Evolutionary conservation across 2,329 filamentous ascomycete species (phyloP), one percentile per base, ranked within the genome.

Genomic region (Aspergillus pseudoterreus): DNA sequence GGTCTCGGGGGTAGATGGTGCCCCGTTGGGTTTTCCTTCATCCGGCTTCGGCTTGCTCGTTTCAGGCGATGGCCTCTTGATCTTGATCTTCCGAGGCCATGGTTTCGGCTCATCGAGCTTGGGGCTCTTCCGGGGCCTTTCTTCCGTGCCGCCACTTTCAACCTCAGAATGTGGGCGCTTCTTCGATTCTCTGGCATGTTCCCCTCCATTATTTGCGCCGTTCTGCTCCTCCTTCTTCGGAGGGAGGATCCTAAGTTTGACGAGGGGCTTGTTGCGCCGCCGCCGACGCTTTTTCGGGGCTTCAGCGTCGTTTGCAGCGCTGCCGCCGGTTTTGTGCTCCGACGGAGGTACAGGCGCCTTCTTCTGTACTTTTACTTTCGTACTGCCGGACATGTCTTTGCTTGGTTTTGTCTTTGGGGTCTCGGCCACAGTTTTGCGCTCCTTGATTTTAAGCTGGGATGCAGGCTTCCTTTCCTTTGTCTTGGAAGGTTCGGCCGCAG

Each of bases 131-230:
- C 43, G 27, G 6, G 30, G 17, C 22, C 47, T 9, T 27, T 43
- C 11, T 41, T 32, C n/a, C 6, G 32, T 27, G 17, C 39, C 45
- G 38, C 35, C 21, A 14, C 39, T 47, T 14, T 61, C 54, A 21
- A 48, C 43, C 9, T 59, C 53, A 12, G 58, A 50, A 51, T 46
- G 51, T n/a, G 53, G 41, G 15, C 58, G 58, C 43, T 59, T 58
- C 33, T 54, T 59, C 15, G 51, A 44, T 17, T 38, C 35, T 17
- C 15, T n/a, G 6, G 14, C 6, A 38, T 17, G 35, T n/a, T 38
- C 15, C 2, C 35, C 14, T 6, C 8, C 35, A 4, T 38, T 9
- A 4, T 17, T 38, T 38, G 35, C 14, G n/a, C 8, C 35, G 30
- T 47, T 30, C 14, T 51, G 36, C 15, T 30, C 30, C 19, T 39